Evolutionary conservation across 768 basidiomycete genomes (phyloP).

Genomic region (Termitomyces eurrhizus): DNA sequence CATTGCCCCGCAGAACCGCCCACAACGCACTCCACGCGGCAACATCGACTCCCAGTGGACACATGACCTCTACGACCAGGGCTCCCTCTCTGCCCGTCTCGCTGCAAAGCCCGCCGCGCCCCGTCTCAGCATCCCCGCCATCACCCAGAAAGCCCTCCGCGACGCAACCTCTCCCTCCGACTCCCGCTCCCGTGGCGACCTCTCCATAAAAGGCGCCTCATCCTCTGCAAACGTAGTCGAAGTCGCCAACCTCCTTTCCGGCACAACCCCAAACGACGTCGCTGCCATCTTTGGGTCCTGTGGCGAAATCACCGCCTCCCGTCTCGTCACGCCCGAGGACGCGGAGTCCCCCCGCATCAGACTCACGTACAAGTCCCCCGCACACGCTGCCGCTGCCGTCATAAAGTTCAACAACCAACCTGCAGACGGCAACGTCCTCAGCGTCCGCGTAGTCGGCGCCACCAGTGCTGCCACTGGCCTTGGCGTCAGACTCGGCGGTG

Average conservation of each 20-base stretch:
- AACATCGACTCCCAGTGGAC: constrained; percentile 65
- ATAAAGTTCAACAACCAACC: constrained; percentile 75
- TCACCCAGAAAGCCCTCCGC: constrained; percentile 58
- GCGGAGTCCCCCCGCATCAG: constrained; percentile 49
- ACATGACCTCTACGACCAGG: constrained; percentile 65
- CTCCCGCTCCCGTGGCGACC: not conserved
- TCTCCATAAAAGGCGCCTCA: constrained; percentile 71
- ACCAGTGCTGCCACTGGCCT: constrained; percentile 48
- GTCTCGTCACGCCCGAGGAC: constrained; percentile 26
- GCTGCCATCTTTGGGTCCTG: constrained; percentile 83
- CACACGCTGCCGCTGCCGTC: constrained; percentile 64
- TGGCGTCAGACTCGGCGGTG: constrained; percentile 53
- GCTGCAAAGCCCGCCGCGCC: constrained; percentile 39
- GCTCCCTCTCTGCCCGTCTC: constrained; percentile 60
- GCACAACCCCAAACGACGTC: constrained; percentile 82
- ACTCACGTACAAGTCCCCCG: constrained; percentile 64
- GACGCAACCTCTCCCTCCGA: constrained; percentile 40
- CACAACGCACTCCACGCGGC: constrained; percentile 57
- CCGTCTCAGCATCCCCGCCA: constrained; percentile 45
- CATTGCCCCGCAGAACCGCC: constrained; percentile 37
- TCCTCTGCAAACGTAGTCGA: constrained; percentile 65
- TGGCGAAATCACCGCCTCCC: constrained; percentile 54
- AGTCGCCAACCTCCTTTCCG: constrained; percentile 66
- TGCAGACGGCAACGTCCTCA: constrained; percentile 75
- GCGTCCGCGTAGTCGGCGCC: constrained; percentile 57